Conservation (phyloP, 306 rosid genomes). For the Cotoneaster glaucophyllus region DNA sequence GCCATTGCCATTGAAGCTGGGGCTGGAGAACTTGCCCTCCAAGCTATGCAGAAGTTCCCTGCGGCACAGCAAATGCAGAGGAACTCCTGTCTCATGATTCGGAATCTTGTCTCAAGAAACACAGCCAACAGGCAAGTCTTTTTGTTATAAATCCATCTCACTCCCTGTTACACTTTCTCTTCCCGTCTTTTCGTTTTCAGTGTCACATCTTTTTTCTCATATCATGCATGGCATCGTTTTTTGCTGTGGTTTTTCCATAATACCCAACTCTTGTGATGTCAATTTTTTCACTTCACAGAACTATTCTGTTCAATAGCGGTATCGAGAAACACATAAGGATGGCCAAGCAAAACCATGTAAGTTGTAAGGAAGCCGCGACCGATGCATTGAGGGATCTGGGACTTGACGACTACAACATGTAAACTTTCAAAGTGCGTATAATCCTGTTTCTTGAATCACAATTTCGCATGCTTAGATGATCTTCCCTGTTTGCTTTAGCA, state of each 20-base stretch:
- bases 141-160: neutral
- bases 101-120: constrained; percentile 78
- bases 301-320: constrained; percentile 60
- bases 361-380: constrained; percentile 82
- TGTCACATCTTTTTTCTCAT: neutral
- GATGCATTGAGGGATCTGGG: constrained; percentile 90
- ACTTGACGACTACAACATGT: constrained; percentile 56
- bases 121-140: constrained; percentile 66
- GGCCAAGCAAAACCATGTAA: constrained; percentile 70
- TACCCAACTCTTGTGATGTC: neutral
- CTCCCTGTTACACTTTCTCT: neutral
- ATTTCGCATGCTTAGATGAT: neutral
- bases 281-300: constrained; percentile 39
- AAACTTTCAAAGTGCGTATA: neutral
- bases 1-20: constrained; percentile 90
- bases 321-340: constrained; percentile 64
- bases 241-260: neutral
- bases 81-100: constrained; percentile 79
- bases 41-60: constrained; percentile 79
- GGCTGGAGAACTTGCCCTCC: constrained; percentile 86
- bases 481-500: neutral
- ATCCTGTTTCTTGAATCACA: neutral
- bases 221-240: neutral
- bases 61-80: constrained; percentile 83
- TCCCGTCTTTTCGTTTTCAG: no score